Percentiles rank a stretch among this genome's conserved stretches.
Evolutionary conservation across 306 rosid genomes (phyloP).

Genomic region (Lagenaria siceraria): DNA sequence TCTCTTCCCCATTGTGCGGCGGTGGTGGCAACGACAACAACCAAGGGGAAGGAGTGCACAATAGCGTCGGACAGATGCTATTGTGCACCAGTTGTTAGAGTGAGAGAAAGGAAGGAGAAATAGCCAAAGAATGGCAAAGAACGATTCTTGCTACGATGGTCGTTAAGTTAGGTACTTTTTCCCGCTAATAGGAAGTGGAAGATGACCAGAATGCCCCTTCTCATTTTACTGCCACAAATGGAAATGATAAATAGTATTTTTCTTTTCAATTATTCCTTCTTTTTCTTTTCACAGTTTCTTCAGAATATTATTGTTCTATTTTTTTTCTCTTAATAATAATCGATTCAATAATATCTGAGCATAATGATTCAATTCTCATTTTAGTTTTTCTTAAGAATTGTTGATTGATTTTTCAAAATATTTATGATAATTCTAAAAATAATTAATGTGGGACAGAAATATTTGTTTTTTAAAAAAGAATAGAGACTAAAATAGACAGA

Average conservation of each 20-base stretch:
- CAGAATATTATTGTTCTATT: too few relatives aligned
- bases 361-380: too few relatives aligned
- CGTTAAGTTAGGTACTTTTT: slow-evolving; percentile 40
- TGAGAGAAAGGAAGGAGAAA: slow-evolving; percentile 10
- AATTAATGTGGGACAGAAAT: too few relatives aligned
- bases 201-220: not conserved
- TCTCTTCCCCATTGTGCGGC: slow-evolving; percentile 44
- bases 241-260: not conserved
- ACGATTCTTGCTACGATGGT: slow-evolving; percentile 9
- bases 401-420: too few relatives aligned
- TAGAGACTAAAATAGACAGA: too few relatives aligned
- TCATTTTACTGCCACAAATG: not conserved
- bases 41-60: not conserved
- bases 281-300: not conserved
- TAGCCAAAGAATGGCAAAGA: slow-evolving; percentile 21
- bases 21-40: not conserved
- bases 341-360: too few relatives aligned
- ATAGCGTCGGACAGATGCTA: slow-evolving; percentile 1
- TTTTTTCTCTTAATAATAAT: too few relatives aligned
- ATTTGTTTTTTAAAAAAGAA: too few relatives aligned
- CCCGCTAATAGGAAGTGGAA: slow-evolving; percentile 23
- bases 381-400: too few relatives aligned
- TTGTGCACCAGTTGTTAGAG: slow-evolving; percentile 9
- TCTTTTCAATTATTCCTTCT: not conserved
- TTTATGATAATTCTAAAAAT: too few relatives aligned